Evolutionary conservation across 2,329 filamentous ascomycete genomes (phyloP).

Genomic region (Whalleya microplaca): DNA sequence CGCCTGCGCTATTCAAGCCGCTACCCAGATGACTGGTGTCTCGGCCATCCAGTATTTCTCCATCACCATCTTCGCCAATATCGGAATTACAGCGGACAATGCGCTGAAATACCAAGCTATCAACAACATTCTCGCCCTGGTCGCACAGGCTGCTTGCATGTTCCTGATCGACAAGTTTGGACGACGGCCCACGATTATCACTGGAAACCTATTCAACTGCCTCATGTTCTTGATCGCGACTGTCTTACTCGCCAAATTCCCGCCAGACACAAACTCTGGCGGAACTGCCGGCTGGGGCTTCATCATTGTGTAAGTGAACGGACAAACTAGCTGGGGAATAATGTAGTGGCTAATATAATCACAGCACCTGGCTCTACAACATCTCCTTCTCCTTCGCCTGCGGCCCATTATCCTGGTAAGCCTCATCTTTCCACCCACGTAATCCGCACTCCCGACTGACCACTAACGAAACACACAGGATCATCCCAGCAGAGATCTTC

Average conservation of each 20-base stretch:
- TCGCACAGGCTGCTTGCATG: conserved; percentile 72
- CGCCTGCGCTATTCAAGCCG: conserved; percentile 70
- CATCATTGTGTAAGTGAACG: conserved; percentile 58
- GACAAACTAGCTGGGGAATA: background rate
- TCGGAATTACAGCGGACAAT: conserved; percentile 67
- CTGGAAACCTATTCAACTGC: conserved; percentile 72
- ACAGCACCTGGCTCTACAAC: conserved; percentile 77
- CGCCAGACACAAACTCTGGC: conserved; percentile 57
- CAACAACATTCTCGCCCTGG: conserved; percentile 69
- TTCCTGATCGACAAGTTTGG: conserved; percentile 71
- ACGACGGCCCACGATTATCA: conserved; percentile 72
- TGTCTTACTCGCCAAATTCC: conserved; percentile 58
- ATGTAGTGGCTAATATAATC: conserved; percentile 4
- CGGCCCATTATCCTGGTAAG: conserved; percentile 60
- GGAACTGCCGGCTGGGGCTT: conserved; percentile 70
- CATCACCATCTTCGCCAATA: conserved; percentile 67
- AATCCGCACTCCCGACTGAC: conserved; percentile 40
- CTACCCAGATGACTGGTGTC: conserved; percentile 77
- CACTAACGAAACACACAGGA: conserved; percentile 36
- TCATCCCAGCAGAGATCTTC: conserved; percentile 73
- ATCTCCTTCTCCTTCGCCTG: conserved; percentile 74
- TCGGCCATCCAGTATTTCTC: conserved; percentile 78
- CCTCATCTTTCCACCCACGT: background rate
- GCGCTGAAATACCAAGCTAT: conserved; percentile 78
- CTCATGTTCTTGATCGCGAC: conserved; percentile 73